Evolutionary conservation across 305 asterid genomes (phyloP), one percentile per base, ranked within the genome.

Genomic region (Fraxinus sp.): DNA sequence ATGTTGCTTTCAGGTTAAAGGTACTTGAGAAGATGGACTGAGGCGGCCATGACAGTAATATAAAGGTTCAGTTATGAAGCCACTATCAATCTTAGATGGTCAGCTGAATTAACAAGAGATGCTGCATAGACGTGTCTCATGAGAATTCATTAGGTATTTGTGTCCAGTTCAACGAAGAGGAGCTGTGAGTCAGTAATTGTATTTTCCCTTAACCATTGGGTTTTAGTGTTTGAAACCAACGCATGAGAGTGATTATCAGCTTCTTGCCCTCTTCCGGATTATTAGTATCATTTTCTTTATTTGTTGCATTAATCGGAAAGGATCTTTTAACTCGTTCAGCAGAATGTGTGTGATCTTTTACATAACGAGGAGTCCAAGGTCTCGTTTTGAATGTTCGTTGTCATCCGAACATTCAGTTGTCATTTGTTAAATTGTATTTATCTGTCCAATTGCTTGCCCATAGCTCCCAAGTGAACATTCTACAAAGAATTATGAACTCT

Each of bases 321-420:
- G 41, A 72, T 33, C 49, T 72, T 70, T 72, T 72, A 18, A 18
- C 68, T 57, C 5, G 28, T 57, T 57, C 68, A 18, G 68, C 80
- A 97, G 91, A 88, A 88, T 91, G 64, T 55, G 59, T 46, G 98
- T 62, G 84, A 86, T 13, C 80, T 87, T 28, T 76, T 92, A 41
- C 79, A 70, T n/a, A 76, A 75, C 1, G 36, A 84, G 78, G 78
- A 36, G 1, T 72, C 87, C 16, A 24, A 80, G 28, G 18, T 77
- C 16, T 36, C 41, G 41, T 36, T 37, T 37, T 37, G 41, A 79
- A 16, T 59, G 86, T 80, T 52, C 75, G 8, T 68, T 87, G 1
- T 46, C 89, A 7, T 62, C 87, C 28, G 64, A 55, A n/a, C 10
- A 55, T 55, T n/a, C 64, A 55, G 64, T n/a, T 55, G 3, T 55